Evolutionary conservation across 495 filamentous ascomycete species (phyloP).

Genomic region (Daldinia concentrica): DNA sequence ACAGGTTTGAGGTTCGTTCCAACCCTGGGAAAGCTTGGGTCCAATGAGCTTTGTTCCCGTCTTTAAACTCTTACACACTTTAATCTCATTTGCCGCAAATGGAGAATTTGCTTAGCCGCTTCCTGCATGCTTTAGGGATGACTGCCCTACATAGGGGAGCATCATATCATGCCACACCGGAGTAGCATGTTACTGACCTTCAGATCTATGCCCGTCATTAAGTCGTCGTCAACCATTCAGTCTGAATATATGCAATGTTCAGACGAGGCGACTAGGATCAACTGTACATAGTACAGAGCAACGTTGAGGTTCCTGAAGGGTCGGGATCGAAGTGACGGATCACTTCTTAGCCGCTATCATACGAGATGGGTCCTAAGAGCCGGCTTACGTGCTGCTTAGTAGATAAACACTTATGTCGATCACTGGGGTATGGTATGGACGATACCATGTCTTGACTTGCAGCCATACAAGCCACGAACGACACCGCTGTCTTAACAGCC

Average conservation of each 20-base stretch:
- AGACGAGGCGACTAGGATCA: constrained; percentile 5
- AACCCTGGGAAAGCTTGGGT: constrained; percentile 32
- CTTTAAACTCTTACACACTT: constrained; percentile 18
- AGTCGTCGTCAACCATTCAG: background rate
- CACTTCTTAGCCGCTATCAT: constrained; percentile 37
- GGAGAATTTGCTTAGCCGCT: constrained; percentile 21
- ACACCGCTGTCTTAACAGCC: constrained; percentile 22
- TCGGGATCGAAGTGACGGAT: constrained; percentile 34
- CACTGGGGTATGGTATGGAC: constrained; percentile 28
- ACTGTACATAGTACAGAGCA: constrained; percentile 13
- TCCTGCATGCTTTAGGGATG: constrained; percentile 26
- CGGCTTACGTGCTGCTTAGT: constrained; percentile 38
- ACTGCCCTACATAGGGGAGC: constrained; percentile 5
- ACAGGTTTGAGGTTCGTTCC: constrained; percentile 35
- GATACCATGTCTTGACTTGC: constrained; percentile 30
- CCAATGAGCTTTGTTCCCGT: constrained; percentile 33
- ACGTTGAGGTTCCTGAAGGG: constrained; percentile 6
- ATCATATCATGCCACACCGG: constrained; percentile 22
- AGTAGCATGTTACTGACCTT: constrained; percentile 3
- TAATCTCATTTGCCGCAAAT: constrained; percentile 37
- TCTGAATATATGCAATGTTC: background rate
- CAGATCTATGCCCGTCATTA: constrained; percentile 5
- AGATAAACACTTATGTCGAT: constrained; percentile 37
- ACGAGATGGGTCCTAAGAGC: constrained; percentile 21
- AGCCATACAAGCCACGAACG: constrained; percentile 37